These are phyloP conservation scores for Pseudozyma flocculosa DNA, from an alignment of 1,284 basidiomycete species.

Conservation along the genomic window DNA sequence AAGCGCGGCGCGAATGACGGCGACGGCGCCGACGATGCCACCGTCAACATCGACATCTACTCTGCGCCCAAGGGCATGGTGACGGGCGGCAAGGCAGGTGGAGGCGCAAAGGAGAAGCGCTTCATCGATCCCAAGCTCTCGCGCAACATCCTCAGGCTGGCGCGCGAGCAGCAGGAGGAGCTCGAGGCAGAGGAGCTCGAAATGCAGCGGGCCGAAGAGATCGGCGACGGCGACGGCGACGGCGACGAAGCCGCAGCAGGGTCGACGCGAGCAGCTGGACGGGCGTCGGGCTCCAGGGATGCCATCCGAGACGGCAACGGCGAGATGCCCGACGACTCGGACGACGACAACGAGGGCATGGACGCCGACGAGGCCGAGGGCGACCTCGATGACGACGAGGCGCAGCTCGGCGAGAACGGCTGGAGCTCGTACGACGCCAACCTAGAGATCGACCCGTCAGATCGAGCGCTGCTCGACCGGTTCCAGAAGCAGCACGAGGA, in stretches of 20 bases:
- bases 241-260: too few species aligned
- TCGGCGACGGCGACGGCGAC: slow-evolving; percentile 59
- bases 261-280: too few species aligned
- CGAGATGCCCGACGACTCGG: slow-evolving; percentile 63
- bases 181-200: slow-evolving; percentile 55
- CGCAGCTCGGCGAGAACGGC: slow-evolving; percentile 46
- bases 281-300: slow-evolving; percentile 47
- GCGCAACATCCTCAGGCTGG: slow-evolving; percentile 85
- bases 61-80: slow-evolving; percentile 36
- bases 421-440: slow-evolving; percentile 42
- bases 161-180: slow-evolving; percentile 90
- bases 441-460: slow-evolving; percentile 54
- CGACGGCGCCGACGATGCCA: slow-evolving; percentile 10
- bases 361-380: slow-evolving; percentile 47
- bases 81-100: slow-evolving; percentile 38
- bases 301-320: slow-evolving; percentile 40
- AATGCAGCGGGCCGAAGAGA: slow-evolving; percentile 53
- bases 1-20: slow-evolving; percentile 20
- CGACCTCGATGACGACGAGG: slow-evolving; percentile 46
- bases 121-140: slow-evolving; percentile 68
- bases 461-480: slow-evolving; percentile 49
- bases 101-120: slow-evolving; percentile 26
- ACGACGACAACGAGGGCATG: slow-evolving; percentile 43
- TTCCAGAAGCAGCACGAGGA: slow-evolving; percentile 38
- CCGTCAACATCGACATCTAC: slow-evolving; percentile 6